phyloP scores from a whole-genome alignment of 176 grass and related monocot genomes.

The Olyra latifolia region DNA sequence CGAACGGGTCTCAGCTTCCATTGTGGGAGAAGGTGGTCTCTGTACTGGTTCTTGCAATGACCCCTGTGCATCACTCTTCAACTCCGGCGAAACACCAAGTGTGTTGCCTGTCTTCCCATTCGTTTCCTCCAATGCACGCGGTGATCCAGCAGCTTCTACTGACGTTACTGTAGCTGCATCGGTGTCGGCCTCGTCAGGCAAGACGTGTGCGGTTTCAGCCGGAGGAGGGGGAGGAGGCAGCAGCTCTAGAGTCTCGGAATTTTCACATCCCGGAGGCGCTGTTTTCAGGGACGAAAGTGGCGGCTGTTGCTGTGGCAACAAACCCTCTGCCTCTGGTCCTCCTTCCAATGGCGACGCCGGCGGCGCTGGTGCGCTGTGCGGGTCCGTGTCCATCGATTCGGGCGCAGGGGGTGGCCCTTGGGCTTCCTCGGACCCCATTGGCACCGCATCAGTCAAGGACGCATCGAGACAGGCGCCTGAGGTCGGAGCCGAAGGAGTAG shows the following conservation, averaged over 20 bases:
- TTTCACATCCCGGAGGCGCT: not conserved
- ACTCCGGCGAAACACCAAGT: not conserved
- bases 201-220: not conserved
- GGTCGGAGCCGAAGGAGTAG: not conserved
- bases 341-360: slow-evolving; percentile 16
- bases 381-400: not conserved
- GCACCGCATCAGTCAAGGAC: not conserved
- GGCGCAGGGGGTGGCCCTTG: not conserved
- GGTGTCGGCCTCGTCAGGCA: not conserved
- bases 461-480: not conserved
- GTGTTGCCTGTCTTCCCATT: not conserved
- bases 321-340: not conserved
- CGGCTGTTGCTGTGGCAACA: slow-evolving; percentile 16
- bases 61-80: not conserved
- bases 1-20: slow-evolving; percentile 18
- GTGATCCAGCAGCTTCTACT: not conserved
- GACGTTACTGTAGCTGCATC: not conserved
- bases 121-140: not conserved
- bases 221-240: not conserved
- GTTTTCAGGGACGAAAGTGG: not conserved
- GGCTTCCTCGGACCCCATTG: slow-evolving; percentile 15
- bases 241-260: not conserved
- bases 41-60: not conserved
- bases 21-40: not conserved
- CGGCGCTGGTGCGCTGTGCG: not conserved